A percentile compares a stretch with the other conserved stretches of the same genome.
Conservation (phyloP, 345 rosid genomes). For the Camelina sativa region DNA sequence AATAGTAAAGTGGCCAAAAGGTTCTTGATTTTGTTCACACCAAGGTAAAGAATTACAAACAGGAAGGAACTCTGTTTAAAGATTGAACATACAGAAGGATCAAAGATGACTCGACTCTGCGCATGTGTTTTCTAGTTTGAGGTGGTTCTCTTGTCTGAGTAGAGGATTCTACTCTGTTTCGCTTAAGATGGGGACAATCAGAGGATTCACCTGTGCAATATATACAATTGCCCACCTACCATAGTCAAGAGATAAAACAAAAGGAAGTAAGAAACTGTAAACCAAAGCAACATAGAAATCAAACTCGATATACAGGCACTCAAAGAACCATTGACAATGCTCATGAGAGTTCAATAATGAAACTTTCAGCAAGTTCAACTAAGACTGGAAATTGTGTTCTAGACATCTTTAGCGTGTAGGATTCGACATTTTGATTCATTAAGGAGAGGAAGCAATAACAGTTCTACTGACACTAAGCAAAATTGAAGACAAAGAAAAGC, state of each 20-base stretch:
- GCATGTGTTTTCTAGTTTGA: constrained; percentile 39
- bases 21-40: constrained; percentile 29
- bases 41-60: constrained; percentile 42
- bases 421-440: background rate
- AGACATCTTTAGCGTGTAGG: background rate
- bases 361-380: background rate
- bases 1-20: constrained; percentile 28
- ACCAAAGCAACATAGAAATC: constrained; percentile 10
- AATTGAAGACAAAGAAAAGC: background rate
- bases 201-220: constrained; percentile 96
- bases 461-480: background rate
- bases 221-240: constrained; percentile 98
- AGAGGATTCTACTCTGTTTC: constrained; percentile 69
- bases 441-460: background rate
- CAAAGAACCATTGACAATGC: background rate
- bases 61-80: constrained; percentile 36
- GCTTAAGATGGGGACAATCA: constrained; percentile 87
- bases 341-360: constrained; percentile 2
- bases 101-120: constrained; percentile 23
- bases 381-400: background rate
- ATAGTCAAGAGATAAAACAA: constrained; percentile 28
- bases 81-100: constrained; percentile 44
- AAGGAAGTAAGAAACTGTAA: constrained; percentile 15
- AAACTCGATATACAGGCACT: background rate
- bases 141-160: constrained; percentile 15